Evolutionary conservation across 169 alveolate species (phyloP).

Genomic region (Besnoitia besnoiti): DNA sequence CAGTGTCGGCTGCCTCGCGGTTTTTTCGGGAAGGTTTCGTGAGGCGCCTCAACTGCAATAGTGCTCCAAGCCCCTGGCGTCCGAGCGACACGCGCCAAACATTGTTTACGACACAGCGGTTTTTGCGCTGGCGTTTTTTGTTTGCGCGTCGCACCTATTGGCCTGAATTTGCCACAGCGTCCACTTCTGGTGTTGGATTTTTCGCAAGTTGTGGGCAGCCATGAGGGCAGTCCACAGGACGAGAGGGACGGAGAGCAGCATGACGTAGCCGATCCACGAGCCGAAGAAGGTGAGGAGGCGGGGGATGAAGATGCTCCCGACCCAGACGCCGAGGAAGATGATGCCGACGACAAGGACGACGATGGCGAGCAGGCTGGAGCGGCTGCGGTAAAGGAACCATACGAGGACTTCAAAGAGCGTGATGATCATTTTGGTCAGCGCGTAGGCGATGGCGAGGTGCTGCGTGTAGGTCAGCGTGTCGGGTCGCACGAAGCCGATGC

Average conservation of each 20-base stretch:
- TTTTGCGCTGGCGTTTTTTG: background rate
- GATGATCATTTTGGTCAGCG: constrained; percentile 59
- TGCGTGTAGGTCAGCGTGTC: constrained; percentile 56
- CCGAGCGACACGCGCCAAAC: too few relatives aligned
- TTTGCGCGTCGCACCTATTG: constrained; percentile 42
- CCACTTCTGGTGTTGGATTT: constrained; percentile 67
- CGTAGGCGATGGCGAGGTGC: constrained; percentile 61
- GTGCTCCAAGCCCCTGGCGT: too few relatives aligned
- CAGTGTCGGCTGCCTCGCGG: too few relatives aligned
- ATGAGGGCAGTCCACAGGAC: constrained; percentile 66
- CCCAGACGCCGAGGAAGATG: constrained; percentile 46
- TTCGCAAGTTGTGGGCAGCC: constrained; percentile 64
- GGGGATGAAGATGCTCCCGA: constrained; percentile 63
- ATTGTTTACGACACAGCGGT: background rate
- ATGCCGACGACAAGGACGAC: constrained; percentile 44
- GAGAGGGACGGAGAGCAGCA: constrained; percentile 66
- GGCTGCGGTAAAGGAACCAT: constrained; percentile 57
- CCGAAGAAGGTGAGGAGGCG: constrained; percentile 63
- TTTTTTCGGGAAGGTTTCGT: too few relatives aligned
- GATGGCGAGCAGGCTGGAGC: constrained; percentile 50
- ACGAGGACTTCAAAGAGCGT: constrained; percentile 64
- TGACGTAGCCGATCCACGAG: constrained; percentile 67
- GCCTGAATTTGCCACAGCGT: constrained; percentile 66
- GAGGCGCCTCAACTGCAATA: too few relatives aligned
- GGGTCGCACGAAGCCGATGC: constrained; percentile 51